Base-by-base conservation (phyloP, 345 rosid genomes). In the Pistacia integerrima region DNA sequence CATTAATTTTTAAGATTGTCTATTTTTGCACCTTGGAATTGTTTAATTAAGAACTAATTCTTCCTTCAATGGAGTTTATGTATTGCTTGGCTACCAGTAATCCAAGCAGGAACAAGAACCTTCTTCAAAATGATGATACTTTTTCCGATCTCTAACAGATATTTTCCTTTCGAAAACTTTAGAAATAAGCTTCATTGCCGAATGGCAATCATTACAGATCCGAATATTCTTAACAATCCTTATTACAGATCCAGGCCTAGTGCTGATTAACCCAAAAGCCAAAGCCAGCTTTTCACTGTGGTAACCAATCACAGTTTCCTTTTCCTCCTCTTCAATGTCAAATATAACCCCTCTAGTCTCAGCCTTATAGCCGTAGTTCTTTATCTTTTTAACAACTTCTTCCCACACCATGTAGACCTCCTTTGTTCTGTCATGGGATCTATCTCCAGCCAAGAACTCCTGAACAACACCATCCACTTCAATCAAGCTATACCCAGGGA, bases 401-500 rank as follows among this genome's bases (percentile, higher is more conserved):
- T 35, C 77, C 60, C 77, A 64, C 36, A 52, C 4, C 9, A 11
- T 61, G 61, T 74, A 74, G 51, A 64, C 64, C 64, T 74, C 77
- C 62, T 64, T 55, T 64, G 71, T 55, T 54, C n/a, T 64, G 30
- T 64, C 63, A 55, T 65, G 70, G 64, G 63, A 74, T 74, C 62
- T 65, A 16, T 74, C 77, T 41, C 86, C 86, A 38, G 82, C 86
- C 44, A 69, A 67, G 58, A 84, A 81, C 35, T 38, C 66, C 36
- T 54, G 74, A 69, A 84, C 69, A 33, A 49, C 70, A 33, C 77
- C 79, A 46, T 78, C 74, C 67, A 84, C 78, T 66, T 81, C 79
- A 80, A 84, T 81, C 84, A 83, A 78, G 75, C 84, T 84, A 75
- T 76, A 78, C 22, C 84, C 87, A 41, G 82, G 80, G 41, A 58